Base-by-base conservation (phyloP, 176 grass and related monocot species). In the Puya raimondii region DNA sequence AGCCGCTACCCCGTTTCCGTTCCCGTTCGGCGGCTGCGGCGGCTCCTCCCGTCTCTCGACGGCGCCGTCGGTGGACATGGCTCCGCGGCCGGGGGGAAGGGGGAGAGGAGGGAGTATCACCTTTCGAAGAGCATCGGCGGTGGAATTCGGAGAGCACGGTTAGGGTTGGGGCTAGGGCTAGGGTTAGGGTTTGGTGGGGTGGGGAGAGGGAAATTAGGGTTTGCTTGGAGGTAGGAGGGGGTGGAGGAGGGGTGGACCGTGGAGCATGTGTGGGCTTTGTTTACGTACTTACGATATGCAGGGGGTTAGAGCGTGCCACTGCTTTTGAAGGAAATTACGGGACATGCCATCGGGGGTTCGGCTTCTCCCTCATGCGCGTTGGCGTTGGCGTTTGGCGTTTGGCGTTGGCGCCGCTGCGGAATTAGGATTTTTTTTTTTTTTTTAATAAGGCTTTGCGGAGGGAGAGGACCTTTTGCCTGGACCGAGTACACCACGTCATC, bases 1-100 rank as follows among this genome's bases (percentile, higher is more conserved):
- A 11, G 49, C 48, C 75, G 48, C 48, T 23, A 66, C 68, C 63
- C 88, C 68, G 64, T 91, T 87, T 9, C 88, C 88, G n/a, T 81
- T 81, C 48, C 58, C 75, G 63, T 81, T 67, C 57, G 68, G 65
- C 23, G 76, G 48, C 58, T 73, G 51, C 58, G 71, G 68, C 48
- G 74, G 79, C 53, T 72, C 84, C 75, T 82, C 84, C 75, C 72
- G 76, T 74, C 84, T 79, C 72, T 87, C 79, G 65, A 64, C 69
- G 21, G 72, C 65, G 18, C 79, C 84, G 29, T 91, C 84, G 21
- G 85, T 69, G 50, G 84, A 83, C 88, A 91, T 91, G 22, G 68
- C 50, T 54, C 70, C 50, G 29, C 63, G 50, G 61, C 22, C 65
- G 17, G 21, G 17, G 16, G 21, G 21, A 22, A 4, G 56, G n/a